phyloP scores from a whole-genome alignment of 257 asterid genomes.

The Solanum paucissectum region DNA sequence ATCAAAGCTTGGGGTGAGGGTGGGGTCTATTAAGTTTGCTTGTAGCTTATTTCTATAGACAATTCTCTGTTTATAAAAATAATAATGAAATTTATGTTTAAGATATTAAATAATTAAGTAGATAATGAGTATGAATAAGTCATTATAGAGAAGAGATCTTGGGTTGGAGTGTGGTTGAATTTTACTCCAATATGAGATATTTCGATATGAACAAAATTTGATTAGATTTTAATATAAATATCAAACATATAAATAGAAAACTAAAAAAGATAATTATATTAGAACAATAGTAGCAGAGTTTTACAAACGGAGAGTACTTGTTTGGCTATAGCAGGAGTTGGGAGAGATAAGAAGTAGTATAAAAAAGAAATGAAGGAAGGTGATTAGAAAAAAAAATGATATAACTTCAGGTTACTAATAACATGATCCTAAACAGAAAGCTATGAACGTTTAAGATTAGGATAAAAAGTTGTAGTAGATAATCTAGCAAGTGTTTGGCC shows the following conservation, averaged over 20 bases:
- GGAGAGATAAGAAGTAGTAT: not conserved
- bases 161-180: not conserved
- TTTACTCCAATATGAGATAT: not conserved
- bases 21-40: constrained; percentile 10
- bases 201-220: not conserved
- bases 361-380: not conserved
- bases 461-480: not conserved
- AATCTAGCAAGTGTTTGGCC: not conserved
- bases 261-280: not conserved
- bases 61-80: constrained; percentile 1
- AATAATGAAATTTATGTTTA: not conserved
- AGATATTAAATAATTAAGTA: not conserved
- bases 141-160: not conserved
- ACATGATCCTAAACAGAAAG: not conserved
- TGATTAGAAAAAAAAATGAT: not conserved
- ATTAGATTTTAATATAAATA: not conserved
- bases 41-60: constrained; percentile 3
- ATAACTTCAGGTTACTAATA: not conserved
- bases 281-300: not conserved
- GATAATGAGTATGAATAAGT: not conserved
- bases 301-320: not conserved
- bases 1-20: constrained; percentile 1
- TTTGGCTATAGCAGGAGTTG: not conserved
- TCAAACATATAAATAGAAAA: not conserved
- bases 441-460: not conserved